Conservation (phyloP, 176 grass and related monocot species). For the Saccharum spontaneum region DNA sequence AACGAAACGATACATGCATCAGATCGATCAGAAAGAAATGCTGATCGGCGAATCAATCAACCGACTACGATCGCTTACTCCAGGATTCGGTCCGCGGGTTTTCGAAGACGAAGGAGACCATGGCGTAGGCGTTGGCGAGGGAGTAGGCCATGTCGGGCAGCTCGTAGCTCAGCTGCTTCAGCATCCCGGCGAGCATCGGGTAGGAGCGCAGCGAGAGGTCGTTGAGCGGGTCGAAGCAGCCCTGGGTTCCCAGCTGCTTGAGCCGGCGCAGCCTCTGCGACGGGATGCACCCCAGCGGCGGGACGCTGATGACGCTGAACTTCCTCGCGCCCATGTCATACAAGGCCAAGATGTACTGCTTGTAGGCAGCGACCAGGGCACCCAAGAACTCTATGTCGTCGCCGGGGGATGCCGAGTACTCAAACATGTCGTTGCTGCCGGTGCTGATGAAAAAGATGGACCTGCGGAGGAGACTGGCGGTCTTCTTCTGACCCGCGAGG, state of each 20-base stretch:
- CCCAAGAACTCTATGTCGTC: constrained; percentile 16
- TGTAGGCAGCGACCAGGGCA: constrained; percentile 35
- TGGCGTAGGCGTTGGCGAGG: constrained; percentile 36
- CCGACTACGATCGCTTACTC: background rate
- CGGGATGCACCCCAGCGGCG: constrained; percentile 52
- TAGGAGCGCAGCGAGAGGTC: constrained; percentile 31
- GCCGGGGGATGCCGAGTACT: constrained; percentile 26
- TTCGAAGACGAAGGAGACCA: constrained; percentile 33
- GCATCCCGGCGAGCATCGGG: constrained; percentile 25
- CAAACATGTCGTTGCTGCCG: constrained; percentile 76
- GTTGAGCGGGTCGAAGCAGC: constrained; percentile 46
- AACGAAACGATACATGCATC: background rate
- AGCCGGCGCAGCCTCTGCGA: constrained; percentile 39
- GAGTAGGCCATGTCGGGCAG: constrained; percentile 54
- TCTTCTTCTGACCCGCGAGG: background rate
- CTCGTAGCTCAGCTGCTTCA: constrained; percentile 17
- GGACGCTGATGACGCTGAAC: constrained; percentile 54
- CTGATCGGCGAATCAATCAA: background rate
- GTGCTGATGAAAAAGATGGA: constrained; percentile 68
- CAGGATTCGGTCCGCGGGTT: constrained; percentile 33
- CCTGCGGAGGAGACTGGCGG: constrained; percentile 30
- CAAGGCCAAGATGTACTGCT: constrained; percentile 15
- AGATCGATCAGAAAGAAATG: background rate
- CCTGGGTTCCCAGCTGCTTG: background rate
- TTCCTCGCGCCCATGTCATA: constrained; percentile 48